Conservation (phyloP, 2,329 filamentous ascomycete genomes). For the Fusarium bulbicola region DNA sequence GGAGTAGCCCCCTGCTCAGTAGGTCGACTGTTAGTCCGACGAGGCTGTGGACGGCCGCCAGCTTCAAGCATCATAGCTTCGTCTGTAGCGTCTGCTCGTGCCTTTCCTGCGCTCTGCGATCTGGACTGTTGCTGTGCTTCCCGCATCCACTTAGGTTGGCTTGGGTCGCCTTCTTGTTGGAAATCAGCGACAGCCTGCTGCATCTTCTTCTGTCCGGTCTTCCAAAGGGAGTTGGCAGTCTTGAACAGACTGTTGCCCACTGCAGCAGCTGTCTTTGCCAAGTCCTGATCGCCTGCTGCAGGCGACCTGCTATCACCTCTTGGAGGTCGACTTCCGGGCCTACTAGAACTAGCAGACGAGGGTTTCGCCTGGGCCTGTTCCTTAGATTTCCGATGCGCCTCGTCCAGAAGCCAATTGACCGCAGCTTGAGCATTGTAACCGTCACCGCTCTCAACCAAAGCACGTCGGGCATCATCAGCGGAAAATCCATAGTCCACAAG, state of each 20-base stretch:
- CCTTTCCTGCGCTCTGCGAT: slow-evolving; percentile 46
- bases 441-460: slow-evolving; percentile 80
- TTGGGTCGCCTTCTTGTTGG: slow-evolving; percentile 74
- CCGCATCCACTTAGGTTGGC: slow-evolving; percentile 95
- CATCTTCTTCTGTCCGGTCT: slow-evolving; percentile 89
- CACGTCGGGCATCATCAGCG: slow-evolving; percentile 81
- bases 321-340: slow-evolving; percentile 29
- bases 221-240: slow-evolving; percentile 95
- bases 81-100: slow-evolving; percentile 62
- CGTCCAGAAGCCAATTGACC: slow-evolving; percentile 88
- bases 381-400: slow-evolving; percentile 86
- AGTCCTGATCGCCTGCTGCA: slow-evolving; percentile 70
- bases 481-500: slow-evolving; percentile 96
- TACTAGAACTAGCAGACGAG: slow-evolving; percentile 52
- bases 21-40: slow-evolving; percentile 40
- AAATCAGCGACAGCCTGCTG: slow-evolving; percentile 93
- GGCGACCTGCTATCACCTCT: slow-evolving; percentile 64
- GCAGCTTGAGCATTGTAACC: slow-evolving; percentile 86
- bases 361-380: slow-evolving; percentile 70
- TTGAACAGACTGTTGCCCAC: slow-evolving; percentile 88
- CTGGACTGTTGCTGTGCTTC: slow-evolving; percentile 65
- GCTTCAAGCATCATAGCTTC: slow-evolving; percentile 84
- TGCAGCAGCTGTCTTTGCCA: slow-evolving; percentile 82
- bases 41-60: slow-evolving; percentile 63
- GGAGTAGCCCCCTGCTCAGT: slow-evolving; percentile 41